These are phyloP conservation scores for Lepidium didymum DNA, from an alignment of 345 rosid species.

Conservation along the genomic window DNA sequence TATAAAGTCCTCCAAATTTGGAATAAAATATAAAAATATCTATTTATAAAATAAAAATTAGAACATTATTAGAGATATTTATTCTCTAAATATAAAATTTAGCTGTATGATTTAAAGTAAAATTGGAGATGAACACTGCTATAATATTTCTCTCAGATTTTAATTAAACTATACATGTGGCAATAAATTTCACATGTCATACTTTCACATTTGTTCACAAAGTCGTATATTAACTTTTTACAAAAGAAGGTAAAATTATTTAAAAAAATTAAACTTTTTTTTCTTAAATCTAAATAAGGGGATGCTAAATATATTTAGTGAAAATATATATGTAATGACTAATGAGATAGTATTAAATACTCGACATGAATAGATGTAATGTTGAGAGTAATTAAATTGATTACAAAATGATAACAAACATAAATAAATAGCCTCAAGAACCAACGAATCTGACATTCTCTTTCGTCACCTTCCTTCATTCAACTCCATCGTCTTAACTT, in stretches of 20 bases:
- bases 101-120: no score
- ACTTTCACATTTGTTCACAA: background rate
- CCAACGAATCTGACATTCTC: conserved; percentile 6
- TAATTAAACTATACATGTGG: background rate
- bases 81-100: no score
- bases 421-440: conserved; percentile 17
- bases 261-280: no score
- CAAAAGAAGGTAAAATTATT: background rate
- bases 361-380: background rate
- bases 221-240: background rate
- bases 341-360: background rate
- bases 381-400: background rate
- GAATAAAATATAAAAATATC: no score
- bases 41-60: no score
- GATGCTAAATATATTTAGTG: background rate
- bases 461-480: background rate
- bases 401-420: conserved; percentile 21
- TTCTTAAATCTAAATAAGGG: no score
- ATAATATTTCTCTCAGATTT: background rate
- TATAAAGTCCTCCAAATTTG: no score
- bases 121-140: conserved; percentile 15
- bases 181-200: conserved; percentile 1
- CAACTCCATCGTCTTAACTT: conserved; percentile 20
- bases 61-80: no score
- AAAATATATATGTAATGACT: background rate